Percentiles rank a stretch among this genome's conserved stretches.
These are phyloP conservation scores for Purshia tridentata DNA, from an alignment of 306 rosid species.

Conservation along the genomic window DNA sequence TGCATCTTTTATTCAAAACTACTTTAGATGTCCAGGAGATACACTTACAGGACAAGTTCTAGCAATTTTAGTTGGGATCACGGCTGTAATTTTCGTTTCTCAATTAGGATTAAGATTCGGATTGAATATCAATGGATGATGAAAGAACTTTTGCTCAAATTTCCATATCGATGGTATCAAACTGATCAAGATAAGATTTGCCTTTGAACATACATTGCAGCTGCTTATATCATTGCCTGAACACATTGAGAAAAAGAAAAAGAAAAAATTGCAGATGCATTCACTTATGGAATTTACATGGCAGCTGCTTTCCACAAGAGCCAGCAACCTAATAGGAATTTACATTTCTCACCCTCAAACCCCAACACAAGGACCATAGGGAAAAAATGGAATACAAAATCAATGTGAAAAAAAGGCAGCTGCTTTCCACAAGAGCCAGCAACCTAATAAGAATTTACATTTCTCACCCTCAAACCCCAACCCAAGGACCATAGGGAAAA, in stretches of 20 bases:
- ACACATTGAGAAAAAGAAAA: conserved; percentile 25
- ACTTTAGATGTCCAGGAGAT: too few relatives aligned
- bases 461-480: conserved; percentile 85
- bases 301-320: conserved; percentile 60
- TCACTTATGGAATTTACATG: conserved; percentile 71
- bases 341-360: conserved; percentile 86
- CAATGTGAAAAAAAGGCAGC: conserved; percentile 46
- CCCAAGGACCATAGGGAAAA: conserved; percentile 70
- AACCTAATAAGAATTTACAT: conserved; percentile 83
- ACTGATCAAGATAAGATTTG: background rate
- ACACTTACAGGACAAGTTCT: too few relatives aligned
- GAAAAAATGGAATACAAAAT: conserved; percentile 65
- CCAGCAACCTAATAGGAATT: conserved; percentile 71
- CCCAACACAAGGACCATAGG: conserved; percentile 78
- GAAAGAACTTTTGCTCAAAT: background rate
- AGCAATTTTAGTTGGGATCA: too few relatives aligned
- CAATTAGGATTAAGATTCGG: too few relatives aligned
- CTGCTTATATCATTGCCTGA: conserved; percentile 22
- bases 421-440: conserved; percentile 57
- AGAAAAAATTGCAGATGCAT: conserved; percentile 48
- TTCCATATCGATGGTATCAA: background rate
- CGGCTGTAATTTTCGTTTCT: too few relatives aligned
- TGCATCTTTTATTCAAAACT: too few relatives aligned
- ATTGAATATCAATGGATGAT: too few relatives aligned
- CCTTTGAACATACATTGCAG: conserved; percentile 22